Conservation (phyloP, 768 basidiomycete genomes). For the Amanita inopinata region DNA sequence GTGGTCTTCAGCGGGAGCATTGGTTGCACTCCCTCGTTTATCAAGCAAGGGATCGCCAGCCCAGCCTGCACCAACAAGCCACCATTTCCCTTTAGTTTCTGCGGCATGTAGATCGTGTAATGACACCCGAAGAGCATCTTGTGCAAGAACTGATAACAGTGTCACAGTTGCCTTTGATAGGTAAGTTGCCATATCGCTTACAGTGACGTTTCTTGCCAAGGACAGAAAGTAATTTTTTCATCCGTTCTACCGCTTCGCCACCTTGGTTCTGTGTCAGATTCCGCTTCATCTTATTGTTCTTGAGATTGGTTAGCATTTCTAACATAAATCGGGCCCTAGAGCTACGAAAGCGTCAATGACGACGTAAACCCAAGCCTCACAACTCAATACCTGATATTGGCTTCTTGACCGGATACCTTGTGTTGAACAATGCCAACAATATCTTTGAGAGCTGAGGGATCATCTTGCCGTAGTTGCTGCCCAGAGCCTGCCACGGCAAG, state of each 20-base stretch:
- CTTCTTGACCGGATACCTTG: conserved; percentile 47
- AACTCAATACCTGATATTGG: conserved; percentile 38
- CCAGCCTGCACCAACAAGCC: conserved; percentile 97
- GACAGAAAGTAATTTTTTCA: conserved; percentile 80
- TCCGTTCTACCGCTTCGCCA: conserved; percentile 65
- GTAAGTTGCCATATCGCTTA: conserved; percentile 20
- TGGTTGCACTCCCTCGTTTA: conserved; percentile 29
- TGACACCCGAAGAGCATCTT: conserved; percentile 81
- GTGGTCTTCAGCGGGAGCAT: conserved; percentile 18
- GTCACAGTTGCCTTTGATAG: not conserved
- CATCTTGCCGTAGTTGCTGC: conserved; percentile 82
- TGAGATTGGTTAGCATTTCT: conserved; percentile 85
- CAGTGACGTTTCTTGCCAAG: conserved; percentile 72
- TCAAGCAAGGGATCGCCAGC: conserved; percentile 85
- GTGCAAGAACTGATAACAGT: conserved; percentile 49
- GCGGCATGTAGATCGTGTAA: conserved; percentile 79
- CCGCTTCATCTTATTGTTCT: conserved; percentile 79
- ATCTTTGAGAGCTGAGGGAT: conserved; percentile 86
- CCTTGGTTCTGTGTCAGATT: conserved; percentile 58
- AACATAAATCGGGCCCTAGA: conserved; percentile 94
- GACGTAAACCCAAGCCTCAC: not conserved
- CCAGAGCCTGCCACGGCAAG: conserved; percentile 62
- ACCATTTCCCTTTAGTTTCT: conserved; percentile 92
- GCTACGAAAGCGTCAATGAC: conserved; percentile 28
- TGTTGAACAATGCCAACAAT: conserved; percentile 77